phyloP scores from a whole-genome alignment of 768 basidiomycete genomes.

The Daedaleopsis nitida region DNA sequence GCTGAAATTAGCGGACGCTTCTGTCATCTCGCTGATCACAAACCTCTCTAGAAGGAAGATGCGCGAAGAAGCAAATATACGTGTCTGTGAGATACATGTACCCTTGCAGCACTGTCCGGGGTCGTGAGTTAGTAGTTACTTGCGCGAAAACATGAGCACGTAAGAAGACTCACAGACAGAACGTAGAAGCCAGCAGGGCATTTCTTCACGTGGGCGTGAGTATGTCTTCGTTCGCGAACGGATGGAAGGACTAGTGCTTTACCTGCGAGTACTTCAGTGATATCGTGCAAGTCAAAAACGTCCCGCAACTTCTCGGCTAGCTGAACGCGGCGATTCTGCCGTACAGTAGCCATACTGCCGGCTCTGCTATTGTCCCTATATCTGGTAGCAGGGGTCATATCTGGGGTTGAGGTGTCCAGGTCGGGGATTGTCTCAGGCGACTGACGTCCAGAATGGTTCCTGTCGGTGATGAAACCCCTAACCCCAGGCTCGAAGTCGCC shows the following conservation, averaged over 20 bases:
- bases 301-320: constrained; percentile 89
- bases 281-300: constrained; percentile 79
- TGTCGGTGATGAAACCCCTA: not conserved
- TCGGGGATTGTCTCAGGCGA: constrained; percentile 22
- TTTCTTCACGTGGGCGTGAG: constrained; percentile 50
- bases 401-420: constrained; percentile 12
- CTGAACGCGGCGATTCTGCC: constrained; percentile 62
- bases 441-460: constrained; percentile 3
- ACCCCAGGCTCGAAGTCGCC: constrained; percentile 61
- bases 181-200: constrained; percentile 92
- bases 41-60: constrained; percentile 90
- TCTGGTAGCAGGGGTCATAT: constrained; percentile 10
- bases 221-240: constrained; percentile 5
- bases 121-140: constrained; percentile 15
- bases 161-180: constrained; percentile 71
- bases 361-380: constrained; percentile 13
- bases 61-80: constrained; percentile 95
- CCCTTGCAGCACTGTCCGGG: constrained; percentile 79
- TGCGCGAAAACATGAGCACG: not conserved
- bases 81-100: constrained; percentile 96
- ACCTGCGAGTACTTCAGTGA: constrained; percentile 87
- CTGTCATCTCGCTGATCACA: constrained; percentile 11
- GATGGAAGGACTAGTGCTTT: constrained; percentile 27
- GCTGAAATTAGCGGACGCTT: constrained; percentile 1
- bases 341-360: constrained; percentile 75